A percentile compares a stretch with the other conserved stretches of the same genome.
phyloP scores from a whole-genome alignment of 139 green algal genomes.

The Coelastrella sp. region DNA sequence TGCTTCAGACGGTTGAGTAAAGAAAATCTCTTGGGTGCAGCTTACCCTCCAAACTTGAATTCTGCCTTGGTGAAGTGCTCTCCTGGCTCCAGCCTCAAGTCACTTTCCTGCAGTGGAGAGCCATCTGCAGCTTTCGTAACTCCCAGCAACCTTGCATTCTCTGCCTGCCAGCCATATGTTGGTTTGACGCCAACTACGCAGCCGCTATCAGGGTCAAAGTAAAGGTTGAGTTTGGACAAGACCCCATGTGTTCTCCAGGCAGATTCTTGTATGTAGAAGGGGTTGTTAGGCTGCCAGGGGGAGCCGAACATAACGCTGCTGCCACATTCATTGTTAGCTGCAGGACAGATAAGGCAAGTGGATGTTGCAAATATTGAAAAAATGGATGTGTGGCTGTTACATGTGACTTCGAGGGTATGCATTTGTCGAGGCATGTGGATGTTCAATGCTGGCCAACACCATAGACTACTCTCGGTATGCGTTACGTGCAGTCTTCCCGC shows the following conservation, averaged over 20 bases:
- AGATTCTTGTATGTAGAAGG: background rate
- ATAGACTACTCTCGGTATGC: too few species aligned
- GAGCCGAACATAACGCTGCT: conserved; percentile 28
- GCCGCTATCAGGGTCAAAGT: background rate
- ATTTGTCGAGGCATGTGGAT: too few species aligned
- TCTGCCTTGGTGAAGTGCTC: background rate
- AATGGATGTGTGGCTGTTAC: too few species aligned
- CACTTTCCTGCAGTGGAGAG: background rate
- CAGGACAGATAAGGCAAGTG: too few species aligned
- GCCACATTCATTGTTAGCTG: conserved; percentile 1
- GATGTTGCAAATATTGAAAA: too few species aligned
- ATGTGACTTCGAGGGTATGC: too few species aligned
- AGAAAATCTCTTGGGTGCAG: too few species aligned
- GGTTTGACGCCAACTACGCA: conserved; percentile 22
- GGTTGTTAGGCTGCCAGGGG: background rate
- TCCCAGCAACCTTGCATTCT: background rate
- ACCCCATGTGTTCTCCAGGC: conserved; percentile 1
- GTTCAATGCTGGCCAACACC: too few species aligned
- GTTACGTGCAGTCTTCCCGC: too few species aligned
- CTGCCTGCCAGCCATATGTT: conserved; percentile 13
- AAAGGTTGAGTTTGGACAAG: conserved; percentile 15
- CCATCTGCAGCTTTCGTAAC: background rate
- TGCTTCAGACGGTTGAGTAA: too few species aligned
- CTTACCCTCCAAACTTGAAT: conserved; percentile 28
- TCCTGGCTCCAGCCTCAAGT: background rate